A percentile compares a stretch with the other conserved stretches of the same genome.
phyloP scores from a whole-genome alignment of 345 rosid genomes.

The Linum tenue region DNA sequence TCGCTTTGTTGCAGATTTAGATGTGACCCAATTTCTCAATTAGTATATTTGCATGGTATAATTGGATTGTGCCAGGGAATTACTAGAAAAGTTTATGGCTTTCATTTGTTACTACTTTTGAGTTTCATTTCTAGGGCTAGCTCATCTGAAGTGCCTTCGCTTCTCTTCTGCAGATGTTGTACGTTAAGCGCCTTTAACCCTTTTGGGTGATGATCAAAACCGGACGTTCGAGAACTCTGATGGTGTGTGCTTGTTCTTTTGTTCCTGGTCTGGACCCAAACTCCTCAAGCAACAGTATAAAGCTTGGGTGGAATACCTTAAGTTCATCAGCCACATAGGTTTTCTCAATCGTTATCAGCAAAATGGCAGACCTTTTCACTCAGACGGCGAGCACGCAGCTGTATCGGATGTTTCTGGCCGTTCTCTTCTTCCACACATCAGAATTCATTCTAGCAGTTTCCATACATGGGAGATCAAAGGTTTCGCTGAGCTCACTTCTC shows the following conservation, averaged over 20 bases:
- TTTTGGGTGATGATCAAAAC: background rate
- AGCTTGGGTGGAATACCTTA: background rate
- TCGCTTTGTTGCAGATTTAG: too few species aligned
- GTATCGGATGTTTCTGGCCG: conserved; percentile 38
- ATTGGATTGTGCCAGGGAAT: too few species aligned
- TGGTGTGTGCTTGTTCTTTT: background rate
- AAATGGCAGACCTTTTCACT: conserved; percentile 46
- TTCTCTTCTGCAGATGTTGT: background rate
- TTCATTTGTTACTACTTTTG: too few species aligned
- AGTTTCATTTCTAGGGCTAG: background rate
- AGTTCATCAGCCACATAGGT: background rate
- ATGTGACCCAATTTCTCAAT: background rate
- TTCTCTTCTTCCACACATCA: conserved; percentile 51
- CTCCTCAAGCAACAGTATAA: background rate
- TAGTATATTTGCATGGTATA: too few species aligned
- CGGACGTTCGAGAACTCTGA: background rate
- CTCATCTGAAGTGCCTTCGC: background rate
- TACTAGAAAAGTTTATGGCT: too few species aligned
- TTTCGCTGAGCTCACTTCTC: conserved; percentile 46
- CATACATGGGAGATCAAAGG: conserved; percentile 45
- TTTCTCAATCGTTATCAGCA: conserved; percentile 1
- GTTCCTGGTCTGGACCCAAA: background rate
- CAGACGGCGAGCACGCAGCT: conserved; percentile 44
- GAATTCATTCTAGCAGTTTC: conserved; percentile 45
- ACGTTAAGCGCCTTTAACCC: background rate